Base-by-base conservation (phyloP, 2,329 filamentous ascomycete genomes). In the Metarhizium album region DNA sequence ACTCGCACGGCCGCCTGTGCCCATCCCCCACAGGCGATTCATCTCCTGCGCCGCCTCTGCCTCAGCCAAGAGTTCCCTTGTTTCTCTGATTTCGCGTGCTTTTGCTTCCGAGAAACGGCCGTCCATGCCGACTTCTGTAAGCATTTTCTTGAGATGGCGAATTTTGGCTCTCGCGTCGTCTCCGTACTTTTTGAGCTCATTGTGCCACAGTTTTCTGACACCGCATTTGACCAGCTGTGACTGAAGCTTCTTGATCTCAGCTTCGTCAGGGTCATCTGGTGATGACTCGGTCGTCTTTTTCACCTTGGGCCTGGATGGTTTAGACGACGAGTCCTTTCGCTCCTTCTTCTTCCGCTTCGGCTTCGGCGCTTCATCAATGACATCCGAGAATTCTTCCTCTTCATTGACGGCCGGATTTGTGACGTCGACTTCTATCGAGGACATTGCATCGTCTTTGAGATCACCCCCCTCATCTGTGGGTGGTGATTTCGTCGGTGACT, bases 151-250 rank as follows among this genome's bases (percentile, higher is more conserved):
- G 7, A 98, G 74, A 63, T 96, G 88, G 48, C 75, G 76, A 54
- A 96, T 87, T 73, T 95, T 96, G 47, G 81, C 87, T 54, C 82
- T 85, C 3, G 77, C 64, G 23, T 90, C 86, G 50, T 83, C 79
- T 1, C 76, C 78, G 60, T 80, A 90, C 50, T 82, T 74, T 64
- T 87, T 87, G 27, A 98, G 76, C 67, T 96, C 89, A 55, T 85
- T 82, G 47, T 79, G 80, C 91, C 93, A 98, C 54, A 96, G 79
- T 64, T 96, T 97, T 49, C 89, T 85, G 50, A 96, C 81, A 29
- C 91, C 91, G 61, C 91, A 98, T 67, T 96, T 95, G 45, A 84
- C 70, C 6, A 98, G 78, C 67, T 91, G 89, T 8, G 82, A 80
- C 69, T 97, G 91, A 3, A 97, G 74, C 46, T 83, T 86, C 67